Evolutionary conservation across 2,329 filamentous ascomycete genomes (phyloP).

Genomic region (Fusarium chuoi): DNA sequence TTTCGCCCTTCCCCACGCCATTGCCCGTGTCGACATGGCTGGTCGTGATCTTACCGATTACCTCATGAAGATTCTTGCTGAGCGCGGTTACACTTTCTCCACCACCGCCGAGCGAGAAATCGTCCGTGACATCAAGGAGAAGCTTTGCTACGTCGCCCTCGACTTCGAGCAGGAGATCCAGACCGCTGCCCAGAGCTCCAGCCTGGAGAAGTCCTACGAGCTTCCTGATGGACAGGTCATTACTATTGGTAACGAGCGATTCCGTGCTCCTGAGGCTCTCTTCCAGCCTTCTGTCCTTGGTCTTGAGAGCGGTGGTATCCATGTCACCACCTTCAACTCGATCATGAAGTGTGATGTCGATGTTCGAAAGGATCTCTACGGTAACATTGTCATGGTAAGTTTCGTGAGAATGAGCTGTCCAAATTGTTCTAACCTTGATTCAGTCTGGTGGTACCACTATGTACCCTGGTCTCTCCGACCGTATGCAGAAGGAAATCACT

Average conservation of each 20-base stretch:
- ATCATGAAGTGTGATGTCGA: constrained; percentile 99
- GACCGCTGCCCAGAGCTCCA: constrained; percentile 98
- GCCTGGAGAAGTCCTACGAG: constrained; percentile 99
- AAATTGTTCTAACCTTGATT: constrained; percentile 47
- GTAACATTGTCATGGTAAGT: constrained; percentile 99
- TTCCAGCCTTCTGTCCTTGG: constrained; percentile 99
- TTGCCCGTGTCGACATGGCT: constrained; percentile 99
- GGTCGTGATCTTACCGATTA: constrained; percentile 99
- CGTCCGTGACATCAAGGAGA: constrained; percentile 99
- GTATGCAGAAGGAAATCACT: constrained; percentile 99
- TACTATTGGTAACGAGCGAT: constrained; percentile 99
- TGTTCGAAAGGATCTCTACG: constrained; percentile 99
- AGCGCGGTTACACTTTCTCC: constrained; percentile 99
- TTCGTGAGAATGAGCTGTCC: background rate
- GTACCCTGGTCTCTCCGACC: constrained; percentile 99
- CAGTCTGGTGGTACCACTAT: constrained; percentile 99
- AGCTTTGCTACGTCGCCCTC: constrained; percentile 99
- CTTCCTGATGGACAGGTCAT: constrained; percentile 99
- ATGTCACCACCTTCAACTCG: constrained; percentile 99
- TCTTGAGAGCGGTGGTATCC: constrained; percentile 98
- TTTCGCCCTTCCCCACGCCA: constrained; percentile 99
- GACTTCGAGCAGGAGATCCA: constrained; percentile 99
- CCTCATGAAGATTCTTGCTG: constrained; percentile 99
- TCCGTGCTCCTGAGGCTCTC: constrained; percentile 99
- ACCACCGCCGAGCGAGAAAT: constrained; percentile 99